Base-by-base conservation (phyloP, 2,329 filamentous ascomycete genomes). In the Sphaerulina vaccinii region DNA sequence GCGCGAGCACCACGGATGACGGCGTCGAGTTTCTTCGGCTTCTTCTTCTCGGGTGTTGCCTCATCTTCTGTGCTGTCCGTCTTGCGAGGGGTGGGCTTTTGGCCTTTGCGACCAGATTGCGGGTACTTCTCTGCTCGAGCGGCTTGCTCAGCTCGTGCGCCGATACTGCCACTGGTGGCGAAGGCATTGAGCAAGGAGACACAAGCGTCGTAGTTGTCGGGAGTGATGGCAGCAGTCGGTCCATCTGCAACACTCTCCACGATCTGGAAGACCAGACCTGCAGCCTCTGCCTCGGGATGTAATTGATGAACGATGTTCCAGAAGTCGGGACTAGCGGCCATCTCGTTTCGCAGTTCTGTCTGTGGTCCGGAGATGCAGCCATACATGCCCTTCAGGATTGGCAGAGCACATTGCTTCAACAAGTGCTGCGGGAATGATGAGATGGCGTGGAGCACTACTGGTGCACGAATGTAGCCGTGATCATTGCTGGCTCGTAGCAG, bases 251-350 rank as follows among this genome's bases (percentile, higher is more conserved):
- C 84, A 49, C 81, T 84, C 65, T 93, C 87, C 0, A 96, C 77
- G n/a, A 97, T 87, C 49, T 87, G 83, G 68, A 97, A 97, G 0
- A 95, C 90, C 13, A 85, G 79, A 0, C 85, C 78, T 1, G 90
- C 87, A 21, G 87, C 85, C 47, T 88, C 85, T 2, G 82, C 73
- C 39, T 65, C 57, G 16, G 77, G 76, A 19, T 78, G 76, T 15
- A 99, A 75, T 24, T 84, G 81, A 55, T 90, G 85, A 46, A 99
- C 76, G 11, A 96, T 88, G 4, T 87, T 86, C 93, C 93, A 99
- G 70, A 99, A 97, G 66, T 99, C 93, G 0, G 93, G 93, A 15
- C 92, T 97, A 11, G 89, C 92, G 72, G 95, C 95, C 61, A 97
- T 88, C 72, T 97, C 92, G 61, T 88, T 96, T 51, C 89, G 84